Base-by-base conservation (phyloP, 1,139 yeast genomes). In the Hyphopichia pseudoburtonii region DNA sequence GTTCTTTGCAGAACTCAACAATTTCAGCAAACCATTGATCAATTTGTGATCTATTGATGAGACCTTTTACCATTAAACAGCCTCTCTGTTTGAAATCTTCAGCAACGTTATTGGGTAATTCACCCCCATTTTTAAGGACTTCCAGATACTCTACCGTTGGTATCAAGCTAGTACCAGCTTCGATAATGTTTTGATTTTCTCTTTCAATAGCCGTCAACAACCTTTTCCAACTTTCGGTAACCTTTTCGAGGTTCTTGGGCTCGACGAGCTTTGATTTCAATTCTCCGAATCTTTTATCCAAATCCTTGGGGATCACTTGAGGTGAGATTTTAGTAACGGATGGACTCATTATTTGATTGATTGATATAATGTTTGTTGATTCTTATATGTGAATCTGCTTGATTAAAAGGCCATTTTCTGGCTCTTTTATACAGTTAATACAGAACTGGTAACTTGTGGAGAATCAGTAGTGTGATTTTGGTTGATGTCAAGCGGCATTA, bases 211-310 rank as follows among this genome's bases (percentile, higher is more conserved):
- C 57, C 11, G 31, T 39, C 21, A 56, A 43, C 17, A 57, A 38
- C 18, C 60, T 40, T 23, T 51, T 45, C 61, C 62, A 57, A 23
- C 56, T 50, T 2, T 33, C 50, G 12, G 46, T 50, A 1, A 56
- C 60, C 23, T 44, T 47, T 26, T 44, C 48, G 11, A 42, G 42
- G 33, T 57, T 45, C 36, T 54, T 55, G 3, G 58, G 56, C 23
- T 47, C 46, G 14, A 57, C 55, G 15, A 53, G 43, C 7, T 35
- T 35, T 17, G 42, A 39, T 33, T 57, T 57, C 22, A 50, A 19
- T 4, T 34, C 42, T 5, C 38, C 32, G 25, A 43, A 50, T 17
- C 51, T 41, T 4, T 42, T 32, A 7, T 44, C 48, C 11, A 50
- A 41, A 23, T 33, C 35, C 17, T 33, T 15, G 7, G 35, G 35